Conservation (phyloP, 2,329 filamentous ascomycete species). For the Plectosphaerella sp. region DNA sequence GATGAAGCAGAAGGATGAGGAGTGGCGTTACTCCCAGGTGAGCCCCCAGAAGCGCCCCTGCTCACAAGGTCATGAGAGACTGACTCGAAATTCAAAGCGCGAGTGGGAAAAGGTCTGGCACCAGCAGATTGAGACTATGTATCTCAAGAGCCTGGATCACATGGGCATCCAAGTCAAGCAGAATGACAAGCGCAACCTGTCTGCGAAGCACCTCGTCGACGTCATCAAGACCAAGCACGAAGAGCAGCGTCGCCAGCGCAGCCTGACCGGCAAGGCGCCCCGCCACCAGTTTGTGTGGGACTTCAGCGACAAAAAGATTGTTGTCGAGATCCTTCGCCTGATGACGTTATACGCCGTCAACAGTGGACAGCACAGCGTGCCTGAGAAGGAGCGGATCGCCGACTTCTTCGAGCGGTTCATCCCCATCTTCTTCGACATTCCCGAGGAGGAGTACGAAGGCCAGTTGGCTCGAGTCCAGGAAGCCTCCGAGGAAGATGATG, state of each 20-base stretch:
- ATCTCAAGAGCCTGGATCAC: conserved; percentile 94
- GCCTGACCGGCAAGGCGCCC: conserved; percentile 55
- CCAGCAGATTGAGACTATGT: conserved; percentile 88
- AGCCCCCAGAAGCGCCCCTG: conserved; percentile 7
- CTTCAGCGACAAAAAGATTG: conserved; percentile 67
- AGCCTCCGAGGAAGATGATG: conserved; percentile 70
- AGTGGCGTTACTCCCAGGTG: conserved; percentile 88
- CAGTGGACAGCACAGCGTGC: conserved; percentile 65
- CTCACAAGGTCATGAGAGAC: not conserved
- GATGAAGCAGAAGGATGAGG: conserved; percentile 93
- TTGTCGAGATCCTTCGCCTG: conserved; percentile 57
- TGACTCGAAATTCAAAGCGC: conserved; percentile 38
- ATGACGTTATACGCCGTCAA: conserved; percentile 62
- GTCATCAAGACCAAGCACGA: conserved; percentile 91
- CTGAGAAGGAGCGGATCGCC: conserved; percentile 69
- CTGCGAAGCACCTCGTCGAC: conserved; percentile 83
- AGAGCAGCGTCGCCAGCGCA: conserved; percentile 73
- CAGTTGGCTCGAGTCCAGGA: conserved; percentile 65
- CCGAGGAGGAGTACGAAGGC: conserved; percentile 64
- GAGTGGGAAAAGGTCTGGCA: conserved; percentile 99
- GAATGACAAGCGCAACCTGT: conserved; percentile 85
- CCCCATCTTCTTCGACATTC: conserved; percentile 70
- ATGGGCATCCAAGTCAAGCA: conserved; percentile 89
- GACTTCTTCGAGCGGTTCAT: conserved; percentile 76
- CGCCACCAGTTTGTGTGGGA: conserved; percentile 72